A percentile compares a stretch with the other conserved stretches of the same genome.
These are phyloP conservation scores for Exserohilum rostratum DNA, from an alignment of 2,329 filamentous ascomycete genomes.

Conservation along the genomic window DNA sequence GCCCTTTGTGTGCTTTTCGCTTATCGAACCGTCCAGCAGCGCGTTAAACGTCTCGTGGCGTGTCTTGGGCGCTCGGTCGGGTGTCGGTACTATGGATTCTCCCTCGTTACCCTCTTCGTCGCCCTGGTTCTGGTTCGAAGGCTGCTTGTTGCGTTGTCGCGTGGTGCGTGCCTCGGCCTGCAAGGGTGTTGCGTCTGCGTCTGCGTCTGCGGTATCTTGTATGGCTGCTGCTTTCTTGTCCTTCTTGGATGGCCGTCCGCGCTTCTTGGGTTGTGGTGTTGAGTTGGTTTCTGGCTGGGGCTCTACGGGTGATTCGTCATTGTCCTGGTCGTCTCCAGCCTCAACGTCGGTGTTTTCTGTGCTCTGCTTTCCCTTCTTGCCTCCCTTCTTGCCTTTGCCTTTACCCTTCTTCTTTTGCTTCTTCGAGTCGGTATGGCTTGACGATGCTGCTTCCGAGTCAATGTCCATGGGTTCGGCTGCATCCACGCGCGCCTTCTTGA, in stretches of 20 bases:
- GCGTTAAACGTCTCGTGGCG: slow-evolving; percentile 34
- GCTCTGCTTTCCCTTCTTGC: slow-evolving; percentile 4
- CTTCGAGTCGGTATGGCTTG: background rate
- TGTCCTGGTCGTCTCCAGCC: background rate
- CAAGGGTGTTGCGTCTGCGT: slow-evolving; percentile 13
- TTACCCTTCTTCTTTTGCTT: background rate
- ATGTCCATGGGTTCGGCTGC: slow-evolving; percentile 15
- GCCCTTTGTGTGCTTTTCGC: slow-evolving; percentile 18
- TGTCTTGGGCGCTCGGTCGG: slow-evolving; percentile 24
- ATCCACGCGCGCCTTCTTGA: slow-evolving; percentile 18
- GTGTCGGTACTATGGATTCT: slow-evolving; percentile 1
- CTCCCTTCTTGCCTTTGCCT: background rate
- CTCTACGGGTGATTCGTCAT: background rate
- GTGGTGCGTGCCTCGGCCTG: background rate
- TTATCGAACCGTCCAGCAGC: slow-evolving; percentile 25
- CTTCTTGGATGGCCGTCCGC: slow-evolving; percentile 8
- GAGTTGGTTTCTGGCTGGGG: background rate
- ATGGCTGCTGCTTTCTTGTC: slow-evolving; percentile 12
- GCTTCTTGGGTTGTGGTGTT: slow-evolving; percentile 10
- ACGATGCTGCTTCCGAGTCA: slow-evolving; percentile 8
- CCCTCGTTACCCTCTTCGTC: background rate
- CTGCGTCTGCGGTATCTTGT: background rate
- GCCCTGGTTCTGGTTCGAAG: slow-evolving; percentile 5
- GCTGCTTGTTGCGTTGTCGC: slow-evolving; percentile 10
- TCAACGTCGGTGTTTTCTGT: background rate